Base-by-base conservation (phyloP, 2,329 filamentous ascomycete species). In the Fusarium sororula region DNA sequence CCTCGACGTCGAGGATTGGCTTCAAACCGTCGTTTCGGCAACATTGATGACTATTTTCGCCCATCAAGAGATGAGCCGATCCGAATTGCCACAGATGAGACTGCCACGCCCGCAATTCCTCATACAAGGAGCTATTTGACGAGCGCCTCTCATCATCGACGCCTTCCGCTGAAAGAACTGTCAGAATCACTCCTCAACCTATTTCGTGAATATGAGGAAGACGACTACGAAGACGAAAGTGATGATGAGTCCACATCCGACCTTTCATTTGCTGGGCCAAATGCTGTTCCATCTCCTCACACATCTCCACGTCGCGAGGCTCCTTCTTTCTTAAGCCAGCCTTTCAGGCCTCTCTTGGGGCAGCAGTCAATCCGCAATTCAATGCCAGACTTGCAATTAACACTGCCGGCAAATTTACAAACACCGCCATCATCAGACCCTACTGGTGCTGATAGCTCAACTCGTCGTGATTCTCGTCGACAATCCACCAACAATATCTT, bases 31-130 rank as follows among this genome's bases (percentile, higher is more conserved):
- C 65, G 62, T 30, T 65, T 66, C n/a, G 73, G 77, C 50, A 76
- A 74, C 22, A 83, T 83, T 60, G 75, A 79, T 37, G 75, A 68
- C 38, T 83, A 82, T 69, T 80, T 83, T 42, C 76, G 68, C 32
- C 70, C 77, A 13, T 72, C 61, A 22, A 60, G 62, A 18, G 63
- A 72, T 20, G 53, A 75, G 22, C 74, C 77, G 24, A 81, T 83
- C 47, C 69, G 80, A 24, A 83, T 83, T 72, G 80, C 80, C 56
- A 79, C 71, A 32, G 82, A 83, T 70, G 75, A 81, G 41, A 82
- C 82, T 22, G 81, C 81, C 45, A 82, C 78, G 28, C 63, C 63
- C 20, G 77, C 67, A 41, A 70, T 56, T 22, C 41, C 64, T 44
- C 68, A 69, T 39, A 26, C 37, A 32, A 56, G 35, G 38, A 60